Base-by-base conservation (phyloP, 2,329 filamentous ascomycete species). In the Colletotrichum endophyticum region DNA sequence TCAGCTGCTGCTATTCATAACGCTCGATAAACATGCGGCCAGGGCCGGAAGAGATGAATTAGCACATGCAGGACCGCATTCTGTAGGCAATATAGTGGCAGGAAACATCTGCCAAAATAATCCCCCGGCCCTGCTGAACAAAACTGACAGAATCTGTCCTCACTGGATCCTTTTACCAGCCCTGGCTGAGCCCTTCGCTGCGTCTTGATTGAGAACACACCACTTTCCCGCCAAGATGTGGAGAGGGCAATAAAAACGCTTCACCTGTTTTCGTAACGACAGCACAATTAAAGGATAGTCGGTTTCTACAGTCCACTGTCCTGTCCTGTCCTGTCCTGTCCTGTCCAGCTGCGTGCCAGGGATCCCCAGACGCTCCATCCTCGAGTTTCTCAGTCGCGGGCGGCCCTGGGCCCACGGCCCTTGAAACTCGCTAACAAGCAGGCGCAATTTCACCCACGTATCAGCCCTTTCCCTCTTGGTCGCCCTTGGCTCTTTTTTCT, bases 361-460 rank as follows among this genome's bases (percentile, higher is more conserved):
- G 72, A 75, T 66, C 74, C 68, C 70, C 57, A 63, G 44, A 16
- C 25, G 22, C 70, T 49, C 44, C 44, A 49, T 49, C 44, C 44
- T 49, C 44, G n/a, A 49, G 19, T 62, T 25, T 39, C 34, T 68
- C 59, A 73, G 75, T 68, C 72, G 61, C 53, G 53, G 34, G 62
- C 59, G 49, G 71, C 56, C 66, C 71, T 66, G 80, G 81, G 73
- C 81, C 80, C 77, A 81, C 81, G 71, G 79, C 83, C 86, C 87
- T 88, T 90, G 87, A 91, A 91, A 91, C 89, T 86, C 86, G 86
- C 87, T 88, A 88, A 85, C 80, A 81, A 80, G 82, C 83, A 85
- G 85, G 84, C 81, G 83, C 84, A 88, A 88, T 87, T 86, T 90
- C 87, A 86, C 82, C 81, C 83, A 78, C 81, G 86, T 88, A 83